Conservation (phyloP, 352 stramenopile genomes). For the Globisporangium emineosum region DNA sequence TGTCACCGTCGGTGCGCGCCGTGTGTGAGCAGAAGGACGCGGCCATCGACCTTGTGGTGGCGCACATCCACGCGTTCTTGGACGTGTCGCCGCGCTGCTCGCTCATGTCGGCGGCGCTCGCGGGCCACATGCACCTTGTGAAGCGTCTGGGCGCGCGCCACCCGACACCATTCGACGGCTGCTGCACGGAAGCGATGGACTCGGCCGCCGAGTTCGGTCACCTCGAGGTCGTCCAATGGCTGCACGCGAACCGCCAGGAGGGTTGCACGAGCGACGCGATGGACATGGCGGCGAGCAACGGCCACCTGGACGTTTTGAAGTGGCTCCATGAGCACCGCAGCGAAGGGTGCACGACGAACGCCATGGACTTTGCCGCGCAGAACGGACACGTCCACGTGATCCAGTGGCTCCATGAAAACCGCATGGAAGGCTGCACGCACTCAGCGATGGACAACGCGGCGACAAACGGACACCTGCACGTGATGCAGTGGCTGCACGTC, state of each 20-base stretch:
- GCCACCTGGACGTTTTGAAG: conserved; percentile 26
- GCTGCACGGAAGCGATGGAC: conserved; percentile 30
- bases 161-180: conserved; percentile 24
- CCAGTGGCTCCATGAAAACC: conserved; percentile 29
- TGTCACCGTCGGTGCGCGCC: conserved; percentile 49
- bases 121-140: conserved; percentile 50
- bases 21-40: conserved; percentile 44
- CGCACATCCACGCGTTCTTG: conserved; percentile 47
- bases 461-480: conserved; percentile 27
- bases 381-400: conserved; percentile 33
- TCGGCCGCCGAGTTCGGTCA: conserved; percentile 26
- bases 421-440: conserved; percentile 36
- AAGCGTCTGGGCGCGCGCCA: conserved; percentile 45
- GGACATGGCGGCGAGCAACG: conserved; percentile 29
- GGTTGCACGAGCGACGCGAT: conserved; percentile 35
- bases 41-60: conserved; percentile 46
- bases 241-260: conserved; percentile 29
- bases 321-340: conserved; percentile 32
- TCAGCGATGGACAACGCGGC: conserved; percentile 41
- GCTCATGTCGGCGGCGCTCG: conserved; percentile 48
- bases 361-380: conserved; percentile 29
- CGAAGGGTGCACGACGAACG: conserved; percentile 27
- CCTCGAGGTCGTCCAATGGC: conserved; percentile 30
- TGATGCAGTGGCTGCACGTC: conserved; percentile 51
- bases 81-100: conserved; percentile 51